These are phyloP conservation scores for Ormosia emarginata DNA, from an alignment of 306 rosid genomes.

Conservation along the genomic window DNA sequence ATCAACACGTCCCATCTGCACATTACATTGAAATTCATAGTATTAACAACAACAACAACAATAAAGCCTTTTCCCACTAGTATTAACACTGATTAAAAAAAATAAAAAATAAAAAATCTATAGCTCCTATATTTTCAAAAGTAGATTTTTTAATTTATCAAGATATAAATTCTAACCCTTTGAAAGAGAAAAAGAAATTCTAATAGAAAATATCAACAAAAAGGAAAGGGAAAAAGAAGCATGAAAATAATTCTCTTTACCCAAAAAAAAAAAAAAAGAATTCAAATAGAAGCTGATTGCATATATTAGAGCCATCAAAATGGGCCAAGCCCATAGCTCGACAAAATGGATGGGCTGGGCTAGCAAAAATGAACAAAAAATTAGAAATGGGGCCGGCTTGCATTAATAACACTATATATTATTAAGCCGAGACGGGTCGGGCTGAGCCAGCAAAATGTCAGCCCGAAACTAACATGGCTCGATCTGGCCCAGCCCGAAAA, in stretches of 20 bases:
- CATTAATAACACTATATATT: too few species aligned
- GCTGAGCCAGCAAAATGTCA: too few species aligned
- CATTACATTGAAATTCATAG: conserved; percentile 20
- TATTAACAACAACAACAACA: not conserved
- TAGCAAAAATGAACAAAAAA: too few species aligned
- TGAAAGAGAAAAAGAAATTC: not conserved
- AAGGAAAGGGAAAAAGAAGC: not conserved
- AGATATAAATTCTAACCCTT: not conserved
- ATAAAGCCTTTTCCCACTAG: too few species aligned
- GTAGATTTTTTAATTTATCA: not conserved
- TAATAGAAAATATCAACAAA: not conserved
- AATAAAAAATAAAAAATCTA: not conserved
- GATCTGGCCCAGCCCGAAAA: too few species aligned
- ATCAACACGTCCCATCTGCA: conserved; percentile 94
- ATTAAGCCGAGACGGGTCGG: too few species aligned
- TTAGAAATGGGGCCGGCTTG: too few species aligned
- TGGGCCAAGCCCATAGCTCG: too few species aligned
- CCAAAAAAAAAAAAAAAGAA: too few species aligned
- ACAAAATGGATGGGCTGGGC: too few species aligned
- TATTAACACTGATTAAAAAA: not conserved
- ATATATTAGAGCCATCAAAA: too few species aligned
- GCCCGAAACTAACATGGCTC: too few species aligned
- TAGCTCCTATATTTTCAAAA: not conserved
- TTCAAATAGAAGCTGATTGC: not conserved
- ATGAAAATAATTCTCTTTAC: not conserved